A percentile compares a stretch with the other conserved stretches of the same genome.
Conservation (phyloP, 345 rosid genomes). For the Rhodamnia argentea region DNA sequence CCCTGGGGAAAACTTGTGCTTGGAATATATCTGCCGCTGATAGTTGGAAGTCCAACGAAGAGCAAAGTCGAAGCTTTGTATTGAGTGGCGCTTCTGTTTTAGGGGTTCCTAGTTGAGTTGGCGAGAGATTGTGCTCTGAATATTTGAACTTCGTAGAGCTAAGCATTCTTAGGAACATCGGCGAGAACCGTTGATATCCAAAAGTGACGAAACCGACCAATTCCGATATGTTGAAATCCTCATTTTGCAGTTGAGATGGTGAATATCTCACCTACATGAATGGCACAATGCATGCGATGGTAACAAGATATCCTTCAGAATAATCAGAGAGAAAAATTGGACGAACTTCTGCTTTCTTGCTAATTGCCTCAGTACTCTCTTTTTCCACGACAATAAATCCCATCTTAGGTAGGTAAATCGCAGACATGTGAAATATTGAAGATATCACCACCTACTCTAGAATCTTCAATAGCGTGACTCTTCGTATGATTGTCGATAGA, state of each 20-base stretch:
- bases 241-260: too few species aligned
- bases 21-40: neutral
- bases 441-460: too few species aligned
- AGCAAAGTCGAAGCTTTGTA: neutral
- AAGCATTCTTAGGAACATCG: neutral
- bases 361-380: too few species aligned
- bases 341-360: too few species aligned
- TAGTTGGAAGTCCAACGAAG: neutral
- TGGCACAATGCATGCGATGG: too few species aligned
- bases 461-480: too few species aligned
- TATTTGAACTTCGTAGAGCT: neutral
- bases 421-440: too few species aligned
- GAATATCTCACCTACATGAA: too few species aligned
- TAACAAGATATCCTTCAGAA: too few species aligned
- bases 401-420: neutral
- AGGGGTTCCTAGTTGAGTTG: neutral
- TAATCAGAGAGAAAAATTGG: too few species aligned
- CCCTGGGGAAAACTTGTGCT: neutral
- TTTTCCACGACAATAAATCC: neutral
- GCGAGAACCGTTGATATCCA: neutral
- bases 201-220: neutral
- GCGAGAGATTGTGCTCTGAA: neutral
- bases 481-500: too few species aligned
- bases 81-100: neutral
- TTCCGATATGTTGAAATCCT: neutral